A percentile compares a stretch with the other conserved stretches of the same genome.
These are phyloP conservation scores for carrot (Daucus carota) DNA, from an alignment of 129 eudicot genomes.

Conservation along the genomic window DH1_v3.0 NC_030384.2:36486501-36487000, in stretches of 20 bases:
- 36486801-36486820: constrained; percentile 22
- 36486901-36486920: constrained; percentile 20
- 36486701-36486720: constrained; percentile 2
- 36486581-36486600: constrained; percentile 1
- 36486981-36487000: constrained; percentile 2
- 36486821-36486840: constrained; percentile 1
- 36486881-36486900: constrained; percentile 35
- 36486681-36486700: neutral
- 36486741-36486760: constrained; percentile 2
- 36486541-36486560: neutral
- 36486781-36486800: constrained; percentile 32
- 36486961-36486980: constrained; percentile 17
- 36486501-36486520: neutral
- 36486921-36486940: constrained; percentile 13
- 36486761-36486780: neutral
- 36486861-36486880: constrained; percentile 65
- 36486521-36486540: neutral
- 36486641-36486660: constrained; percentile 2
- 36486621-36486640: neutral
- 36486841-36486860: constrained; percentile 35
- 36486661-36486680: neutral
- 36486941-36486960: neutral
- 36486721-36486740: neutral
- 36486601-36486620: neutral
- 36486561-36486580: neutral